Conservation (phyloP, 179 eudicot genomes). For the Spinacia oleracea region DNA sequence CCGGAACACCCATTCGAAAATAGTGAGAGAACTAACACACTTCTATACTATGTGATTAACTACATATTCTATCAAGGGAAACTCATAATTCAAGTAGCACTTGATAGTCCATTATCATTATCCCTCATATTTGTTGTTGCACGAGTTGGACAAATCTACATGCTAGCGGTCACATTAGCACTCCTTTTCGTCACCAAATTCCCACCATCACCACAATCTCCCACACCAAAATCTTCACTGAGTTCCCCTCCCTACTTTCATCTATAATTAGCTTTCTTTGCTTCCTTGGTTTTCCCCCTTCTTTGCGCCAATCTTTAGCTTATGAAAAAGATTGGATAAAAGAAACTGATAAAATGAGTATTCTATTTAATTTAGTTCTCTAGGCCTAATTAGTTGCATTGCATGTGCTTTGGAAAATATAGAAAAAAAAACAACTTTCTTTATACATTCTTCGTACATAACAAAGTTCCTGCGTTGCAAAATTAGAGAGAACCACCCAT, state of each 20-base stretch:
- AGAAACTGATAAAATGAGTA: neutral
- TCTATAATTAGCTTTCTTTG: slow-evolving; percentile 37
- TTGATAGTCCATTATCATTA: neutral
- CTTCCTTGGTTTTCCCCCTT: slow-evolving; percentile 36
- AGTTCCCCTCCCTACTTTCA: neutral
- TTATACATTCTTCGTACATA: slow-evolving; percentile 14
- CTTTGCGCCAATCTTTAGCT: slow-evolving; percentile 16
- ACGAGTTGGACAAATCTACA: slow-evolving; percentile 15
- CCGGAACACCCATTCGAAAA: too few relatives aligned
- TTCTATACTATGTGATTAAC: too few relatives aligned
- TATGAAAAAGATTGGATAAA: slow-evolving; percentile 14
- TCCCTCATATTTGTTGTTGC: neutral
- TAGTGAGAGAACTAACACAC: too few relatives aligned
- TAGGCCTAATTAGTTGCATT: slow-evolving; percentile 42
- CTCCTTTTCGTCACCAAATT: slow-evolving; percentile 25
- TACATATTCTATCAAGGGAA: too few relatives aligned
- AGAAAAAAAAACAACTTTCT: slow-evolving; percentile 41
- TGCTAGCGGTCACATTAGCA: slow-evolving; percentile 28
- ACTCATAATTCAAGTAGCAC: neutral
- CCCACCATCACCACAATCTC: slow-evolving; percentile 12
- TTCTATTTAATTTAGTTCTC: neutral
- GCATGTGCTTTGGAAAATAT: slow-evolving; percentile 85
- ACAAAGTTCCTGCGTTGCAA: too few relatives aligned
- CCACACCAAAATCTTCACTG: neutral
- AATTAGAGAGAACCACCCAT: slow-evolving; percentile 48